Conservation (phyloP, 2,329 filamentous ascomycete genomes). For the Paraconiothyrium sp. region DNA sequence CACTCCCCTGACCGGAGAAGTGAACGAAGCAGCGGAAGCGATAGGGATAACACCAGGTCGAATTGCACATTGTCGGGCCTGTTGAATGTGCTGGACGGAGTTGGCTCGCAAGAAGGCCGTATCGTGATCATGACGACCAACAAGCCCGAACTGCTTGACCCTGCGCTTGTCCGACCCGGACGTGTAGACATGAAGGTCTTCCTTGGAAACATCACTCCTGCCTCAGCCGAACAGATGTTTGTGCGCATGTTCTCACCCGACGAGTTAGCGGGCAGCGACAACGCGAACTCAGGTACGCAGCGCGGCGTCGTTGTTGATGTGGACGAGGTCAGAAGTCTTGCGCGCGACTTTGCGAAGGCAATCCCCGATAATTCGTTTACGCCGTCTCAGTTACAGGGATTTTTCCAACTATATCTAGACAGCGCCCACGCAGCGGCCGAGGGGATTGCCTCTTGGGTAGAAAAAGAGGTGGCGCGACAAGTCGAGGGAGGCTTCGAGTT, state of each 20-base stretch:
- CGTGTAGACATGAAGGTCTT: slow-evolving; percentile 10
- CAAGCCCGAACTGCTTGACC: slow-evolving; percentile 8
- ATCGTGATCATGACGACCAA: slow-evolving; percentile 13
- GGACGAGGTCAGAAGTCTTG: neutral
- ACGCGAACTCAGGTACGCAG: neutral
- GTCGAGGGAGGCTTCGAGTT: slow-evolving; percentile 3
- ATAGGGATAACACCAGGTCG: neutral
- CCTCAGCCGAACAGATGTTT: slow-evolving; percentile 10
- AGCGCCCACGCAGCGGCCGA: neutral
- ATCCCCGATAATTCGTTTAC: slow-evolving; percentile 3
- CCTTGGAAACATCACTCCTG: slow-evolving; percentile 2
- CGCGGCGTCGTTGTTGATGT: neutral
- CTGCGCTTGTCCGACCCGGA: slow-evolving; percentile 2
- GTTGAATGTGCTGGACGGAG: slow-evolving; percentile 8
- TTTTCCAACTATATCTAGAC: slow-evolving; percentile 6
- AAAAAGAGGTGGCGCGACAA: slow-evolving; percentile 1
- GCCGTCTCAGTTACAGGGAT: slow-evolving; percentile 4
- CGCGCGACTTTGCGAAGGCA: neutral
- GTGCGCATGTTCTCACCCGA: slow-evolving; percentile 10
- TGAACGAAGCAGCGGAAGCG: slow-evolving; percentile 4
- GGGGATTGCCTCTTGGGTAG: slow-evolving; percentile 4
- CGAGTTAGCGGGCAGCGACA: neutral
- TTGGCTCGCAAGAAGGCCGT: slow-evolving; percentile 11
- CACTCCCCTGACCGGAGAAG: slow-evolving; percentile 1
- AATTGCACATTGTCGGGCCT: slow-evolving; percentile 8